Evolutionary conservation across 2,329 filamentous ascomycete species (phyloP), one percentile per base, ranked within the genome.

Genomic region (Beauveria brongniartii): DNA sequence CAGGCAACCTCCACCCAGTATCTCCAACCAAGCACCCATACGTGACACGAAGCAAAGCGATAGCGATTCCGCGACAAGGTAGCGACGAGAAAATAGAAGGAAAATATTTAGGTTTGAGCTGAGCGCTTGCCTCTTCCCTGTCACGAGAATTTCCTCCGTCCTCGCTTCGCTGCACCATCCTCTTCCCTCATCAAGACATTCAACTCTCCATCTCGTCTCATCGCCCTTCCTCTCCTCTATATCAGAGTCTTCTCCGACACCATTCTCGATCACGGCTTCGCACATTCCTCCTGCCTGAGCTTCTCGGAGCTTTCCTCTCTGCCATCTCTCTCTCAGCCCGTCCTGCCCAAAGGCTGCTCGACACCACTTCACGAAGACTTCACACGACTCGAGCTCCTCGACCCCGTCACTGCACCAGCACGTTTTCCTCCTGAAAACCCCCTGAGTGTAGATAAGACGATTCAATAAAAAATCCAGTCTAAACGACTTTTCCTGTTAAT

Each of bases 361-460:
- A 72, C 71, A 70, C 68, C 73, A 74, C 71, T 73, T 74, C 73
- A 74, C 73, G 72, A 71, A 68, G 69, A 69, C 69, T 72, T 68
- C 72, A 70, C 72, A 76, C 75, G 74, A 75, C 73, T 69, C 74
- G 74, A 73, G 67, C 73, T 67, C 72, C 70, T 72, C 72, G 70
- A 70, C 64, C 67, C 73, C 75, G 74, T 76, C 81, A 82, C 80
- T 84, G 78, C 89, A 92, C 88, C 89, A 91, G 88, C 90, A 90
- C 87, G 88, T 92, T 93, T 92, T 92, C 88, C 80, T 92, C 91
- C 46, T 82, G 88, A 89, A 87, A 86, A 82, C 85, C 83, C 83
- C 80, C 82, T 86, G 90, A 69, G 90, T 92, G 89, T 92, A 92
- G 82, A 90, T 91, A 91, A 65, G 61, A 60, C 58, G 54, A 63